Percentiles rank a stretch among this genome's conserved stretches.
Evolutionary conservation across 2,329 filamentous ascomycete genomes (phyloP).

Genomic region (Apiospora sp.): DNA sequence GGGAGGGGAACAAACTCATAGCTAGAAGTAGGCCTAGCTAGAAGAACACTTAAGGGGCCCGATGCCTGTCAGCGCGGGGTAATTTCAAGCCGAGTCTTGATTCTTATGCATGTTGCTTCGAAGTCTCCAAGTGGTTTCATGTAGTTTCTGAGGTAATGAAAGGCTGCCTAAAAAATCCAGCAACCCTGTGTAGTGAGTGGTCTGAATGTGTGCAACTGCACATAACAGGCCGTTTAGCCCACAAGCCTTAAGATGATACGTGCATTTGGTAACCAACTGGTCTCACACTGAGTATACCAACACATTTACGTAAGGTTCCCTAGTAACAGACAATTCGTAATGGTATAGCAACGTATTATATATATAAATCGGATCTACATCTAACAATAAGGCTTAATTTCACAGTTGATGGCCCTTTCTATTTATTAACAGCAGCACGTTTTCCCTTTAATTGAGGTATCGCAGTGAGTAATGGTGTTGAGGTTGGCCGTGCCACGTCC

Average conservation of each 20-base stretch:
- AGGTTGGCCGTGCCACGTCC: background rate
- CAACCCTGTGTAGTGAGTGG: background rate
- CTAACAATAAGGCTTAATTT: no score
- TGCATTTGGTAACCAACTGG: background rate
- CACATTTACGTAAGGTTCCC: no score
- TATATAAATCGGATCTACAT: background rate
- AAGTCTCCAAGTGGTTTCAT: background rate
- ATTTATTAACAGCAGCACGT: background rate
- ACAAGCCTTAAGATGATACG: no score
- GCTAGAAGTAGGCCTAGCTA: background rate
- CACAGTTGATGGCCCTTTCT: background rate
- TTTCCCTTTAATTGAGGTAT: background rate
- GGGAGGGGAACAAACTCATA: background rate
- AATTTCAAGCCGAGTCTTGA: background rate
- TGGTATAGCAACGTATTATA: no score
- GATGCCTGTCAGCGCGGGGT: constrained; percentile 12
- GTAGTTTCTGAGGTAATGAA: background rate
- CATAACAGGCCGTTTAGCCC: background rate
- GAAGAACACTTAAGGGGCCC: background rate
- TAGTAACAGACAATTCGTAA: no score
- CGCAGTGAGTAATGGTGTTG: background rate
- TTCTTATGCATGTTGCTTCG: background rate
- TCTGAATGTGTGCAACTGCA: background rate
- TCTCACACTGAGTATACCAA: background rate
- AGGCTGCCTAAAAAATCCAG: background rate